phyloP scores from a whole-genome alignment of 345 rosid genomes.

The Rhizophora apiculata region DNA sequence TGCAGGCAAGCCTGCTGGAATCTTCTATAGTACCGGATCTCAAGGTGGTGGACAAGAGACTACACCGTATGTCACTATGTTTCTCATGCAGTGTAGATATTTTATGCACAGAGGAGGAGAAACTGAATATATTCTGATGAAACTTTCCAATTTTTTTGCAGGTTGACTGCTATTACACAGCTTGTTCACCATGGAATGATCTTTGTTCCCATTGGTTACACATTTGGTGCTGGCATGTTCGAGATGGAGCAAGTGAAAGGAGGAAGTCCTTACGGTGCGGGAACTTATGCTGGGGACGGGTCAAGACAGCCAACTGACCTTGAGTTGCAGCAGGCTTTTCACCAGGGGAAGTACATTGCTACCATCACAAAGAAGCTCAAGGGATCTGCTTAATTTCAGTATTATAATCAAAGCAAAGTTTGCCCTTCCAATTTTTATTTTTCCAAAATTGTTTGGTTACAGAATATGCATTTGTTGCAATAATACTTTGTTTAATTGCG shows the following conservation, averaged over 20 bases:
- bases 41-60: conserved; percentile 99
- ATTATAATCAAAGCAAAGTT: conserved; percentile 5
- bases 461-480: conserved; percentile 22
- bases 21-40: conserved; percentile 97
- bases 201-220: conserved; percentile 87
- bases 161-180: conserved; percentile 95
- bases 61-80: conserved; percentile 63
- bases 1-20: conserved; percentile 94
- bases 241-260: conserved; percentile 94
- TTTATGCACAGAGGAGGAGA: neutral
- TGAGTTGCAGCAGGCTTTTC: conserved; percentile 83
- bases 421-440: conserved; percentile 12
- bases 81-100: neutral
- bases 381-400: conserved; percentile 41
- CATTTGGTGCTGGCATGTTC: conserved; percentile 95
- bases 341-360: conserved; percentile 91
- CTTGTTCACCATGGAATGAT: conserved; percentile 94
- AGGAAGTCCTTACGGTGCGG: conserved; percentile 93
- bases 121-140: neutral
- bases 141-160: conserved; percentile 19
- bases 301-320: conserved; percentile 79
- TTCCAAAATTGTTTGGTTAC: neutral
- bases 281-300: conserved; percentile 91
- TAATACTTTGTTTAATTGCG: conserved; percentile 20
- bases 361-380: conserved; percentile 85